Evolutionary conservation across 257 asterid species (phyloP).

Genomic region (Solanum chmielewskii): DNA sequence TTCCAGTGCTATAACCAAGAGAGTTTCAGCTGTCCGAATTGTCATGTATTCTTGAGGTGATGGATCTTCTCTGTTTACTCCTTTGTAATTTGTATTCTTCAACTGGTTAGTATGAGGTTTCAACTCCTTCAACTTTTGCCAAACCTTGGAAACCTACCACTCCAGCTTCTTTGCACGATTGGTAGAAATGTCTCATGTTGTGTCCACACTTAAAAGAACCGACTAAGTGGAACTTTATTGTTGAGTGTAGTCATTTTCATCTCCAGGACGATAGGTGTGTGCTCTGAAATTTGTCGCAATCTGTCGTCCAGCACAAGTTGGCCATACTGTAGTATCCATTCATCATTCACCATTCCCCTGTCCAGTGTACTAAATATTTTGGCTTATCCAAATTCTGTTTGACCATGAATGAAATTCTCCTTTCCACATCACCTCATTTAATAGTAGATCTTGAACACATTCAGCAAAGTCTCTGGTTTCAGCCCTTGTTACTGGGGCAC

Average conservation of each 20-base stretch:
- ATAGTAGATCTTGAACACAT: not conserved
- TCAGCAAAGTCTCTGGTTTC: not conserved
- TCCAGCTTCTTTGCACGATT: not conserved
- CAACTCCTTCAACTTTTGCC: not conserved
- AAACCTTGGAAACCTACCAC: not conserved
- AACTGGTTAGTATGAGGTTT: not conserved
- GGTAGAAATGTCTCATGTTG: not conserved
- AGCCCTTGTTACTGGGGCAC: not conserved
- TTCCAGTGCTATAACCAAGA: not conserved
- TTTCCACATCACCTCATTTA: not conserved
- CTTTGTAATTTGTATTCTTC: not conserved
- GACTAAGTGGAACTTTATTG: not conserved
- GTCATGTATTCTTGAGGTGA: not conserved
- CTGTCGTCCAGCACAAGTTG: not conserved
- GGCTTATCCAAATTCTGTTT: not conserved
- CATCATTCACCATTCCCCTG: not conserved
- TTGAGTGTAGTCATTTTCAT: not conserved
- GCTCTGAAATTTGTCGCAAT: not conserved
- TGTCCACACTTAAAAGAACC: not conserved
- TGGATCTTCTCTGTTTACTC: not conserved
- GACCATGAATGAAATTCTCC: not conserved
- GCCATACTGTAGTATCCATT: not conserved
- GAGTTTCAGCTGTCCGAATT: not conserved
- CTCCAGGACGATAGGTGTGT: not conserved
- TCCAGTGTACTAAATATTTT: not conserved